Base-by-base conservation (phyloP, 2,329 filamentous ascomycete species). In the Aspergillus floridensis region DNA sequence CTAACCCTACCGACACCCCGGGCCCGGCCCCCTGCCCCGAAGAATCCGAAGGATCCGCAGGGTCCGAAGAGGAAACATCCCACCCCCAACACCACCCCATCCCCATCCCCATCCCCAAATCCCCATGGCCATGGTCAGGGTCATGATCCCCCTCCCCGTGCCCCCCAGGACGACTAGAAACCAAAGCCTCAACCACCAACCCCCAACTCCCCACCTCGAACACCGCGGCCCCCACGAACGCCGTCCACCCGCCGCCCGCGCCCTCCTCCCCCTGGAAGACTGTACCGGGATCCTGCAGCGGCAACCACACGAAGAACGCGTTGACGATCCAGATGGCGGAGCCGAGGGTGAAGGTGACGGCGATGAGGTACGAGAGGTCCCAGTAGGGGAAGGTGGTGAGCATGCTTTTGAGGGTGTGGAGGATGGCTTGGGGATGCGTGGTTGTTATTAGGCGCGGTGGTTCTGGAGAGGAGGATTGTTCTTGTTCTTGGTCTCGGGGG, bases 141-240 rank as follows among this genome's bases (percentile, higher is more conserved):
- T 22, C 22, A 22, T 22, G 22, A 22, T 5, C 22, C 21, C 21
- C 21, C 2, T 21, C 21, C 21, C 21, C 21, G 21, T 21, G 24
- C n/a, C 5, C 35, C 14, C 14, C 38, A 35, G 32, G 14, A 14
- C 3, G 32, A 26, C 32, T 16, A 1, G 2, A 5, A n/a, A 89
- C 79, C 3, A 16, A 35, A 14, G 87, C 87, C 71, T 90, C 88
- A 1, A 88, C 75, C 72, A 90, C 78, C 26, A 90, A 77, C 1
- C 90, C 72, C 1, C 89, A 68, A 38, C 84, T 86, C 0, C 87
- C 87, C 4, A 87, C 56, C 64, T 88, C 86, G 69, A 91, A 90
- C 6, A 90, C 75, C 0, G 85, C 88, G 0, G 86, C 86, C 4
- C 88, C 88, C n/a, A 90, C 79, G 65, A 88, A 85, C 0, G 85